Base-by-base conservation (phyloP, 108 stramenopile species). In the Nitzschia inconspicua region DNA sequence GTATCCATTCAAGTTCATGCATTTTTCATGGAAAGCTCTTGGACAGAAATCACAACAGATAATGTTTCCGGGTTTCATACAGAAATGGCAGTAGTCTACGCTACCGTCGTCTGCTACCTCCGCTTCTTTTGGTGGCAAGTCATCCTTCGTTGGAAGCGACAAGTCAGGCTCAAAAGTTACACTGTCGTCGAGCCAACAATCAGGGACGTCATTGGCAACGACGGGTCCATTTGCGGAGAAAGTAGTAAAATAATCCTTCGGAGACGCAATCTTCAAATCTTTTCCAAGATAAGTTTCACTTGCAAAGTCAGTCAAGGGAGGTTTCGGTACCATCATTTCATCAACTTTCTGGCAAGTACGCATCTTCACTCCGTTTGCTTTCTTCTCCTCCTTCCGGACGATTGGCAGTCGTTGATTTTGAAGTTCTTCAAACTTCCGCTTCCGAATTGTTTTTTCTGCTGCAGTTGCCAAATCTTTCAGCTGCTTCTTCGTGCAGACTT, bases 281-380 rank as follows among this genome's bases (percentile, higher is more conserved):
- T 66, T 31, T 0, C 68, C 68, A 30, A 62, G 58, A 57, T 29
- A 54, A 41, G 79, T 29, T 66, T 91, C 89, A 31, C 55, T 47
- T 0, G 89, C 84, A 50, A 91, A 86, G 23, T 85, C 89, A 6
- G 73, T 49, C 4, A 72, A 73, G 23, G 74, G 77, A 19, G 83
- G 77, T 52, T 83, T 87, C 14, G 65, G 61, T 24, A 80, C 89
- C 57, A 51, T 35, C 27, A 20, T 47, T 47, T 60, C 32, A 22
- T 24, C 60, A 28, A 30, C 57, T 6, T 35, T 30, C 46, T 34
- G 60, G 20, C 47, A 14, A 23, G 46, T 61, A 10, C 60, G 44
- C 5, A 28, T 26, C 25, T 51, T 51, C 7, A 44, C 26, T 22
- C 24, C 10, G 22, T 46, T 13, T 26, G 27, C 44, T 47, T 11